Conservation (phyloP, 768 basidiomycete genomes). For the Boletus pseudo-olivaceus region DNA sequence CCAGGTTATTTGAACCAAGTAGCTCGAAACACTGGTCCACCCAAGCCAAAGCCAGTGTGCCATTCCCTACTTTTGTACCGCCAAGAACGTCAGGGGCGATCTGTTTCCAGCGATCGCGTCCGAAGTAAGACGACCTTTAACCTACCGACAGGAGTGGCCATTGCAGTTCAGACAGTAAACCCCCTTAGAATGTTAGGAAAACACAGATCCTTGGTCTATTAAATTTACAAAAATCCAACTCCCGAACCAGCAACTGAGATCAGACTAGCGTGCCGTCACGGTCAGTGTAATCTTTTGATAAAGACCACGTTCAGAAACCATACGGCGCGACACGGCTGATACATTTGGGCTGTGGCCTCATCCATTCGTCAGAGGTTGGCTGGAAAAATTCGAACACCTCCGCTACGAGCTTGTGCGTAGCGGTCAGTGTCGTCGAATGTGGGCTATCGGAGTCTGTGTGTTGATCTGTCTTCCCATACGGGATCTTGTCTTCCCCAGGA, state of each 20-base stretch:
- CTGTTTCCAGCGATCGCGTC: background rate
- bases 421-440: background rate
- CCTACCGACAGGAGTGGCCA: background rate
- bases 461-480: background rate
- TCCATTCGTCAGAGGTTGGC: conserved; percentile 1
- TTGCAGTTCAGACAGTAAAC: background rate
- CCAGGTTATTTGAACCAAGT: conserved; percentile 18
- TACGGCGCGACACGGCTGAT: conserved; percentile 5
- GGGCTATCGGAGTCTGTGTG: background rate
- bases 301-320: background rate
- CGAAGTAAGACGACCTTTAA: too few species aligned
- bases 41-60: conserved; percentile 80
- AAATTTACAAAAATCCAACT: background rate
- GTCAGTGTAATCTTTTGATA: background rate
- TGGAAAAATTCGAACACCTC: background rate
- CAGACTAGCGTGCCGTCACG: background rate
- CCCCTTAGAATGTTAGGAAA: background rate
- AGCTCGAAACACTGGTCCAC: conserved; percentile 54
- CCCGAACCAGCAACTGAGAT: background rate
- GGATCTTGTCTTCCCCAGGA: background rate
- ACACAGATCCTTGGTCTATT: background rate
- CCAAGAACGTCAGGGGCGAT: conserved; percentile 56
- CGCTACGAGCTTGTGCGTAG: background rate
- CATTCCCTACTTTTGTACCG: conserved; percentile 71
- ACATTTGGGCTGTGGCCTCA: conserved; percentile 13